A percentile compares a stretch with the other conserved stretches of the same genome.
Conservation (phyloP, 495 filamentous ascomycete species). For the Penicillium turbatum region DNA sequence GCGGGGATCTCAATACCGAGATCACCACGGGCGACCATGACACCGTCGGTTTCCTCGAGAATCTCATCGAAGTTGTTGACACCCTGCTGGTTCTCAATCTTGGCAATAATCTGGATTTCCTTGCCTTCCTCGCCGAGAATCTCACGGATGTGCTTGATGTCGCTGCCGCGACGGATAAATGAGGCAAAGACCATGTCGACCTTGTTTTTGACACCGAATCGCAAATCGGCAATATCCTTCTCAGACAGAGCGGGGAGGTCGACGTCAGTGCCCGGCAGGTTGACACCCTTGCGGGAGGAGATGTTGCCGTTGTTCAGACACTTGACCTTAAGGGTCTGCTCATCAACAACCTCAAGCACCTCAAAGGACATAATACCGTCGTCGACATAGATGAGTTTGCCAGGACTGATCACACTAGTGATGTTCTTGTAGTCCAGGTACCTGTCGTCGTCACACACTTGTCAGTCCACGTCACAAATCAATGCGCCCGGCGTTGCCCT, state of each 20-base stretch:
- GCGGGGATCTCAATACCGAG: constrained; percentile 98
- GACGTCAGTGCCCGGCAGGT: constrained; percentile 96
- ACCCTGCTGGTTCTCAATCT: constrained; percentile 99
- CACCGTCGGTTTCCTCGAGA: constrained; percentile 91
- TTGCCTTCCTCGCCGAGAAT: constrained; percentile 89
- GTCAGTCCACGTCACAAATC: constrained; percentile 12
- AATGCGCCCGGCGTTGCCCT: background rate
- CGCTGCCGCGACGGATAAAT: constrained; percentile 88
- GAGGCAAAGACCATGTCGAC: constrained; percentile 99
- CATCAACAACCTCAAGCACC: constrained; percentile 81
- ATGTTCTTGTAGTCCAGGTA: constrained; percentile 99
- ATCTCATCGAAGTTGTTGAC: constrained; percentile 99
- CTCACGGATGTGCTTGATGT: constrained; percentile 87
- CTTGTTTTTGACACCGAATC: constrained; percentile 94
- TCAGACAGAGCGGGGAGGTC: constrained; percentile 97
- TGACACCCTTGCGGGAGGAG: constrained; percentile 97
- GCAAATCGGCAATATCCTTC: constrained; percentile 90
- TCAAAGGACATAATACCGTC: constrained; percentile 96
- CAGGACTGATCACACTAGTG: constrained; percentile 91
- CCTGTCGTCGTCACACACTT: constrained; percentile 45
- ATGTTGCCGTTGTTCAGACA: constrained; percentile 97
- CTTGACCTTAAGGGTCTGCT: constrained; percentile 76
- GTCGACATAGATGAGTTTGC: constrained; percentile 96
- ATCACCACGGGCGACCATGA: constrained; percentile 99
- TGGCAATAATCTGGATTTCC: constrained; percentile 98